These are phyloP conservation scores for Microbotryum intermedium DNA, from an alignment of 1,284 basidiomycete species.

Conservation along the genomic window DNA sequence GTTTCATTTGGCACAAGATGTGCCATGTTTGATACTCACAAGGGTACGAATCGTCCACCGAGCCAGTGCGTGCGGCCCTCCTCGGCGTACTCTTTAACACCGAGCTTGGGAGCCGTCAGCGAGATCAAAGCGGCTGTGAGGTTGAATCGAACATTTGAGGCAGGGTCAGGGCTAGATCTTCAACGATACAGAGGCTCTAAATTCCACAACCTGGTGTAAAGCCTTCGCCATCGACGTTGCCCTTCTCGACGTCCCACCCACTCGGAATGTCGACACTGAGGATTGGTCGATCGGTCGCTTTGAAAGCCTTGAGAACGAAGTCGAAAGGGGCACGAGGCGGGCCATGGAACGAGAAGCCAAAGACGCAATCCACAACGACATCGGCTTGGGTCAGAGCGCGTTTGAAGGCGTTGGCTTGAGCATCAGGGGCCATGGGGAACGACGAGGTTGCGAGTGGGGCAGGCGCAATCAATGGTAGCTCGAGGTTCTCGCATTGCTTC, in stretches of 20 bases:
- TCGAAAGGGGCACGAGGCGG: constrained; percentile 80
- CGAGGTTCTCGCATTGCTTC: constrained; percentile 78
- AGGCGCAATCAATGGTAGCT: constrained; percentile 58
- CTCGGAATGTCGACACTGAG: constrained; percentile 86
- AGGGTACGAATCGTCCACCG: constrained; percentile 83
- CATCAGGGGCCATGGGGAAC: constrained; percentile 33
- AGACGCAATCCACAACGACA: constrained; percentile 88
- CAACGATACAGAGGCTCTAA: too few species aligned
- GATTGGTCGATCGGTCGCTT: constrained; percentile 57
- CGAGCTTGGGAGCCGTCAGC: constrained; percentile 88
- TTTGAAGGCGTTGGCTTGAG: constrained; percentile 44
- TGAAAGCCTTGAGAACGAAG: constrained; percentile 58
- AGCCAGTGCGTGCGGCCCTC: constrained; percentile 65
- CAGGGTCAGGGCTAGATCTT: background rate
- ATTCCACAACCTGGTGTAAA: constrained; percentile 25
- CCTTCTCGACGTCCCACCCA: constrained; percentile 86
- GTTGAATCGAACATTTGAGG: constrained; percentile 36
- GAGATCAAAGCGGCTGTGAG: constrained; percentile 72
- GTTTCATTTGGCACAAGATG: background rate
- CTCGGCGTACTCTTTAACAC: constrained; percentile 60
- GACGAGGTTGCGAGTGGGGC: constrained; percentile 5
- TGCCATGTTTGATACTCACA: constrained; percentile 46
- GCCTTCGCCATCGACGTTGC: constrained; percentile 44
- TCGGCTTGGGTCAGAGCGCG: constrained; percentile 55
- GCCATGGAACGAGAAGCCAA: constrained; percentile 94